Base-by-base conservation (phyloP, 2,329 filamentous ascomycete species). In the Fusarium tupiense region DNA sequence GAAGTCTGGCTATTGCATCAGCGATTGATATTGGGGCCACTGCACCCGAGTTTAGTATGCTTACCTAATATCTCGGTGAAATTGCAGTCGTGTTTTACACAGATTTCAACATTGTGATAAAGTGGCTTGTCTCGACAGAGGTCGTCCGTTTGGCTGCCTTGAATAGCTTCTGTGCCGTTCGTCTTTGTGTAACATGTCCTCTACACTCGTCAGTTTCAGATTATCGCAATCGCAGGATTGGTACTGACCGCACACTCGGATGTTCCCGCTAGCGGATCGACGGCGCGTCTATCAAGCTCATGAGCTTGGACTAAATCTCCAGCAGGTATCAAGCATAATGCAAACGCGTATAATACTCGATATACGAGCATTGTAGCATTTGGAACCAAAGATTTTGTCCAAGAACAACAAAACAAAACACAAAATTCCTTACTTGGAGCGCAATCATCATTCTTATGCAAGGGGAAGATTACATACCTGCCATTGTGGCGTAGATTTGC, bases 31-130 rank as follows among this genome's bases (percentile, higher is more conserved):
- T 9, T 26, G 19, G 16, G 5, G 50, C 19, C 14, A 16, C 19
- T 2, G 2, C 13, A 2, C 12, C 1, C 0, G 7, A 16, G 2
- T 29, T 37, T 19, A 17, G 2, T 1, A 9, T 3, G 3, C 11
- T 0, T 61, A 43, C 59, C 47, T 3, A 22, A 14, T 2, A 26
- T 29, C 11, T 61, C 37, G 1, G 17, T 24, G 37, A 61, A 6
- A 1, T 31, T 43, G 6, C 59, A 61, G 14, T 56, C 37, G 10
- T 35, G 8, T 4, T 49, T 13, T 3, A 38, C 35, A 7, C 33
- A 54, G 0, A 8, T 6, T 1, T 54, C 33, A 2, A 29, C 10
- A 29, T 3, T 22, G 3, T 38, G 33, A 37, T 54, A 38, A 7
- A 54, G 24, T 6, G 50, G 7, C 8, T 22, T 38, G 10, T 54